A percentile compares a stretch with the other conserved stretches of the same genome.
Conservation (phyloP, 2,329 filamentous ascomycete species). For the Aspergillus phoenicis region DNA sequence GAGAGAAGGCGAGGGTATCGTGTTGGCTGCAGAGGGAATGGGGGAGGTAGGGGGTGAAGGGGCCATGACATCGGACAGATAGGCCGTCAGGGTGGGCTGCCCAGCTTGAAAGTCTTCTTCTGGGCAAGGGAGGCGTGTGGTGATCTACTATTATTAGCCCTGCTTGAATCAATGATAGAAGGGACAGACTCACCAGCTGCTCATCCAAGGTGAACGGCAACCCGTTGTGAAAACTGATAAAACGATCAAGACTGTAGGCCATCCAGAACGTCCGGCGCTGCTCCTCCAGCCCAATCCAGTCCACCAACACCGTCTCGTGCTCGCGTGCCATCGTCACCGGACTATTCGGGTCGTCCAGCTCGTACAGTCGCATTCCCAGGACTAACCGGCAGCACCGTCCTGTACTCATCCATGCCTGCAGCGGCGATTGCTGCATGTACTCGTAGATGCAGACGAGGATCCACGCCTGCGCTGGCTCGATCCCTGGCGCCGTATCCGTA, state of each 20-base stretch:
- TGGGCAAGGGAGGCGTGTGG: constrained; percentile 39
- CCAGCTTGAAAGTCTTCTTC: constrained; percentile 42
- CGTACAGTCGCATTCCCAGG: constrained; percentile 39
- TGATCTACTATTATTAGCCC: constrained; percentile 26
- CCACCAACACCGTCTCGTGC: constrained; percentile 17
- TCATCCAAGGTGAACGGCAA: constrained; percentile 34
- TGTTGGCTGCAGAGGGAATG: neutral
- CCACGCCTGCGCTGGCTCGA: constrained; percentile 43
- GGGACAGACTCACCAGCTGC: constrained; percentile 24
- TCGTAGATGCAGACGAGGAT: constrained; percentile 43
- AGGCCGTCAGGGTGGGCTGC: constrained; percentile 28
- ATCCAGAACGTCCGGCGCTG: constrained; percentile 45
- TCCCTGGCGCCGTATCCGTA: constrained; percentile 12
- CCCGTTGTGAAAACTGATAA: constrained; percentile 36
- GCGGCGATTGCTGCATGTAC: constrained; percentile 36
- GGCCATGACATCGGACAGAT: constrained; percentile 36
- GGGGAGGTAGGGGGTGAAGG: neutral
- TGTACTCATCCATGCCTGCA: constrained; percentile 41
- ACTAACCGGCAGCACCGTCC: constrained; percentile 43
- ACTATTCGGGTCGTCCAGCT: constrained; percentile 35
- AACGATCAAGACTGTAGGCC: constrained; percentile 43
- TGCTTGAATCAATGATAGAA: no score
- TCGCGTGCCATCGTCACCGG: constrained; percentile 17
- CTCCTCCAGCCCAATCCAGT: constrained; percentile 39
- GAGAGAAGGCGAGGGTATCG: neutral